These are phyloP conservation scores for Exophiala spinifera DNA, from an alignment of 2,329 filamentous ascomycete genomes.

Conservation along the genomic window DNA sequence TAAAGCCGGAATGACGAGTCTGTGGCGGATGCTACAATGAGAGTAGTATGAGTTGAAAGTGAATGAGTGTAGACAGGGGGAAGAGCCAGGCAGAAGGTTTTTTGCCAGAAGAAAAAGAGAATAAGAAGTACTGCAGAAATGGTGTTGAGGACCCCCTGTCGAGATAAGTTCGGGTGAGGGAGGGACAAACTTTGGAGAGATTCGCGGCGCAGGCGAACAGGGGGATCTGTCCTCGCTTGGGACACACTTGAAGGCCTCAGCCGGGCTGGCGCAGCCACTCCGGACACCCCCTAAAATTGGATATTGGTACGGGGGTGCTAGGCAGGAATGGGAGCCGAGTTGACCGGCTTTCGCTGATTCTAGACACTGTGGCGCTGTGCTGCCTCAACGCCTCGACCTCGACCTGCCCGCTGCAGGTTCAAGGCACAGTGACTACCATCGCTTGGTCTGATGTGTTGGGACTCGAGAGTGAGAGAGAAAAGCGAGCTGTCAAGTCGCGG, in stretches of 20 bases:
- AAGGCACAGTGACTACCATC: slow-evolving; percentile 23
- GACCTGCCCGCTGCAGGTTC: slow-evolving; percentile 27
- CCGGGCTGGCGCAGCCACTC: slow-evolving; percentile 3
- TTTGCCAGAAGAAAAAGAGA: neutral
- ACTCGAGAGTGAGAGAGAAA: slow-evolving; percentile 8
- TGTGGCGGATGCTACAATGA: neutral
- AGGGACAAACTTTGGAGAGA: neutral
- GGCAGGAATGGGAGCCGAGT: neutral
- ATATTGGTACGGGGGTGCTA: neutral
- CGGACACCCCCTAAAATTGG: slow-evolving; percentile 4
- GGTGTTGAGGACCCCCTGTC: neutral
- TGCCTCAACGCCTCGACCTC: slow-evolving; percentile 1
- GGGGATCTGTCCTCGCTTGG: slow-evolving; percentile 6
- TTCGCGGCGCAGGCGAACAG: neutral
- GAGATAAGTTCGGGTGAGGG: neutral
- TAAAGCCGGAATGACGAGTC: neutral
- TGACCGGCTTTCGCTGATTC: too few species aligned
- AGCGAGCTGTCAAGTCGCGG: slow-evolving; percentile 6
- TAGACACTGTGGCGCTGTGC: neutral
- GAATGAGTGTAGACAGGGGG: neutral
- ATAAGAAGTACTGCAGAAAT: neutral
- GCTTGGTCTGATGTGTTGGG: slow-evolving; percentile 7
- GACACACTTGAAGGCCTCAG: too few species aligned
- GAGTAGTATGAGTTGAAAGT: neutral
- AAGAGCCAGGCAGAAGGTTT: neutral